Base-by-base conservation (phyloP, 257 asterid genomes). In the Cynanchum wilfordii region DNA sequence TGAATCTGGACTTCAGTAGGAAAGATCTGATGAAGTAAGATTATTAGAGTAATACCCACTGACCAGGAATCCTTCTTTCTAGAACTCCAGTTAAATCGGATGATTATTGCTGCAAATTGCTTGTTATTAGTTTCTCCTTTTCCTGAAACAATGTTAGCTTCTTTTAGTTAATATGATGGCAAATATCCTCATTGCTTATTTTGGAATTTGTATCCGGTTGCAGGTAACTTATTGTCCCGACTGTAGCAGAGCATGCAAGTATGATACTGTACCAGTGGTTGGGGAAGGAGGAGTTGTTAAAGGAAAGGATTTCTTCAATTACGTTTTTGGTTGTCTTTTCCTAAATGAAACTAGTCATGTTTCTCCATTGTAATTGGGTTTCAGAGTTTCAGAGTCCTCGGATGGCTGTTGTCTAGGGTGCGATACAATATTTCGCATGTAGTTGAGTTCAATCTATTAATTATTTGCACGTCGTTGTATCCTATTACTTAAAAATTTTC, bases 141-240 rank as follows among this genome's bases (percentile, higher is more conserved):
- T 59, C 42, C 30, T 59, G 66, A 59, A 29, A 59, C 42, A 2
- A 4, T 15, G 40, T 54, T 49, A 19, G 57, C 59, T 40, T 58
- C 57, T 57, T 13, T n/a, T 8, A 0, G 25, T 4, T 22, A 25
- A 30, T 30, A 24, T 24, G 38, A 56, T 57, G 49, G 8, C 3
- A 55, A 29, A 29, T 68, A 55, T 44, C 10, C 29, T 57, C 66
- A 19, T 19, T 33, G n/a, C 73, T 75, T 42, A 45, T 75, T 49
- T 58, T 36, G 66, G 7, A 10, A 56, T 62, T 69, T 52, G 24
- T 10, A 33, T 29, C 45, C n/a, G 29, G 51, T 68, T 81, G 73
- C 84, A 93, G 98, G 96, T 91, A 29, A 94, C 99, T 2, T 94
- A 94, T 79, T 91, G 98, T 82, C 99, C 98, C 0, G 99, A 94